Base-by-base conservation (phyloP, 768 basidiomycete species). In the Suillus weaverae region DNA sequence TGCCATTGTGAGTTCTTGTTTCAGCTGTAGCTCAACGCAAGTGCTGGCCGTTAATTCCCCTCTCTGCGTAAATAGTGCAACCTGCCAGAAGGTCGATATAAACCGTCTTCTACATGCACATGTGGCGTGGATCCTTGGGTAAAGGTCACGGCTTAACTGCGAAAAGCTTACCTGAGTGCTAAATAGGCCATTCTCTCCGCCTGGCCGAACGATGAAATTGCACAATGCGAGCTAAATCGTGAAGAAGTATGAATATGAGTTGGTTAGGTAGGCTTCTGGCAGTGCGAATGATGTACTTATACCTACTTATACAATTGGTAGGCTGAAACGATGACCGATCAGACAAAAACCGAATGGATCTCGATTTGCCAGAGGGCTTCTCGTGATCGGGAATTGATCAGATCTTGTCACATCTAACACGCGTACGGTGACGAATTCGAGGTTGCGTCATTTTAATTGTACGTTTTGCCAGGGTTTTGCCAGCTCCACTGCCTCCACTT, bases 401-500 rank as follows among this genome's bases (percentile, higher is more conserved):
- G 39, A 59, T 59, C 57, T 41, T 59, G 38, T 26, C 16, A 57
- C 11, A 22, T 26, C 36, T 57, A 26, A 57, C 36, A 38, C 38
- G 38, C 26, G 50, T 32, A 33, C 51, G 51, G 57, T 59, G 57
- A 41, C 57, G 26, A 26, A 26, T 41, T 59, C 57, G 39, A 41
- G 41, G 26, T 59, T 41, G 39, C 26, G 56, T 39, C 56, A 53
- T 53, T 30, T 48, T 26, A 55, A 13, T 55, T 55, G 3, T 35
- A 54, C 55, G 55, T 30, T 32, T 51, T 53, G 18, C 16, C 51
- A 54, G 53, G 36, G 56, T 57, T 38, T 36, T 6, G 11, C 22
- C 56, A 39, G 38, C 56, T 30, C 56, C 56, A 57, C 38, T 53
- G 38, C 50, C 50, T 50, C 48, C 48, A 26, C 22, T 50, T 26